Percentiles rank a stretch among this genome's conserved stretches.
phyloP scores from a whole-genome alignment of 345 rosid species.

The Euphorbia tirucalli region DNA sequence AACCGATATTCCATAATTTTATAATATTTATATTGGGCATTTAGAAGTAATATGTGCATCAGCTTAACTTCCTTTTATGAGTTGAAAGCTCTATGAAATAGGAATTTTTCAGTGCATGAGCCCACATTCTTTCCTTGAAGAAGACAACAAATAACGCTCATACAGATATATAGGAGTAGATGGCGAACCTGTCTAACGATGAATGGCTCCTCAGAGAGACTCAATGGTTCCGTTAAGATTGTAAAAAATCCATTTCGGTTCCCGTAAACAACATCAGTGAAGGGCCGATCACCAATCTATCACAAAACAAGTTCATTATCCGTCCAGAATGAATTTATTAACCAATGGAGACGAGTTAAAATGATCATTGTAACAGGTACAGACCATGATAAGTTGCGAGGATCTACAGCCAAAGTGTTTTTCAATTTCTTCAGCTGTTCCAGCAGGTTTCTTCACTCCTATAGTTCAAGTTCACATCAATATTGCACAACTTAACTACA shows the following conservation, averaged over 20 bases:
- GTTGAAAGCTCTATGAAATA: neutral
- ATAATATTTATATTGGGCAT: neutral
- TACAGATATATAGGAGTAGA: slow-evolving; percentile 6
- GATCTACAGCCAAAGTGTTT: slow-evolving; percentile 86
- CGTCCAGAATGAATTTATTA: slow-evolving; percentile 7
- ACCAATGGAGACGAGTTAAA: slow-evolving; percentile 9
- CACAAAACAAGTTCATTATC: slow-evolving; percentile 15
- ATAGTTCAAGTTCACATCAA: slow-evolving; percentile 16
- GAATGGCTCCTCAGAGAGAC: slow-evolving; percentile 79
- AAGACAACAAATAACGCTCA: neutral
- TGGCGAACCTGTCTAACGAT: slow-evolving; percentile 85
- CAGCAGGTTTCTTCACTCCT: slow-evolving; percentile 96
- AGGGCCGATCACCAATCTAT: slow-evolving; percentile 97
- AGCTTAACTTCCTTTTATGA: no score
- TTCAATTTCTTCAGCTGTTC: slow-evolving; percentile 90
- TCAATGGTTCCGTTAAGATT: slow-evolving; percentile 70
- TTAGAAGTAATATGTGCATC: neutral
- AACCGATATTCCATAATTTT: neutral
- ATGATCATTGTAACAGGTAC: neutral
- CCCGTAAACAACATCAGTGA: slow-evolving; percentile 86
- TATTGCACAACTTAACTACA: slow-evolving; percentile 2
- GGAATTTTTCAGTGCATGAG: neutral
- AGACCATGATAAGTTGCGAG: slow-evolving; percentile 81
- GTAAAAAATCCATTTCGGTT: slow-evolving; percentile 85
- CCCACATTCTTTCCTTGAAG: neutral